Base-by-base conservation (phyloP, 106 monocot species). In the Xerophyta viscosa region DNA sequence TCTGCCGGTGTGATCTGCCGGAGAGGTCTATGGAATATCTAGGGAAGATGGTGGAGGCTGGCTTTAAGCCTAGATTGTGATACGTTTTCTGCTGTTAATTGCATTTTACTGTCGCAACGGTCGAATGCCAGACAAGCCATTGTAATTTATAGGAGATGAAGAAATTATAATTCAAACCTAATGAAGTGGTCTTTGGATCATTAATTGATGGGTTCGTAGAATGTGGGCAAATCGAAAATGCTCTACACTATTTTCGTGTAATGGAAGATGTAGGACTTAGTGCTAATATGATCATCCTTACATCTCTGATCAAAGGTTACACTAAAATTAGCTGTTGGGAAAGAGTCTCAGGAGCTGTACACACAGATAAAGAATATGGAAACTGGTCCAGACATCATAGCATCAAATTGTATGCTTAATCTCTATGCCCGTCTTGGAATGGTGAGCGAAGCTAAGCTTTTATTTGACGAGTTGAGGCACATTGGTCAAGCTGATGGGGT, bases 251-350 rank as follows among this genome's bases (percentile, higher is more conserved):
- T 52, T 64, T 62, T 27, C 47, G 36, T 10, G 52, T 74, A 56
- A 86, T 91, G 91, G 78, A 82, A 56, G 61, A 66, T 50, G 71
- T 72, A 21, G 72, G 86, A 24, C 6, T 82, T 25, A 8, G 43
- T 6, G 46, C 54, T 0, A 91, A 91, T 65, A 55, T 48, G 27
- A 71, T 91, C 29, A 66, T 82, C 12, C 57, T 91, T 29, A 91
- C 91, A 10, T 78, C 91, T 23, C 48, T 91, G n/a, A 73, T 91
- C n/a, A 91, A 91, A 66, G 91, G 75, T 42, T 82, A 76, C 29
- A 22, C 69, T 27, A 86, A 79, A 51, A 52, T 28, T 46, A 63
- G 76, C 48, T 37, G 75, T 46, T 91, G 86, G n/a, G 91, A 70
- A 68, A 57, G 75, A 86, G 64, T 85, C 91, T 37, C 82, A 91